phyloP scores from a whole-genome alignment of 139 green algal genomes.

The Coccomyxa sp. region DNA sequence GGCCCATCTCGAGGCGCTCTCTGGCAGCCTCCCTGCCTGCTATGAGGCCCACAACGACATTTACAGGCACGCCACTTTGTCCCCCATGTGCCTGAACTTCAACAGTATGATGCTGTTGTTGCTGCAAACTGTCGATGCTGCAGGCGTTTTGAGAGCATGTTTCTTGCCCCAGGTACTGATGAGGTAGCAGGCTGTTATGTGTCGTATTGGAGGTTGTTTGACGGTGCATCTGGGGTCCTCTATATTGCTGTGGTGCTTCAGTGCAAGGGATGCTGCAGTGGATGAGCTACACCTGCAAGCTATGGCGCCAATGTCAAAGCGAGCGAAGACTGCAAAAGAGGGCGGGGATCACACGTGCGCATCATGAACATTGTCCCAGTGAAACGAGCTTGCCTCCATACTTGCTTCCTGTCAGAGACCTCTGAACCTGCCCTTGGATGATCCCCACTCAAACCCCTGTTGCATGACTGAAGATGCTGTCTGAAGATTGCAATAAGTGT shows the following conservation, averaged over 20 bases:
- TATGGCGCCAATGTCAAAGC: constrained; percentile 17
- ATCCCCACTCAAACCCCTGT: too few relatives aligned
- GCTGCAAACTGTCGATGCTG: too few relatives aligned
- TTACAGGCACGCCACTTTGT: constrained; percentile 26
- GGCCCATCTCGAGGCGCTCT: constrained; percentile 59
- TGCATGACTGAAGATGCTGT: too few relatives aligned
- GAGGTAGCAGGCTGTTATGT: neutral
- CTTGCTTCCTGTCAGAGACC: too few relatives aligned
- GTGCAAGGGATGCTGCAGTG: constrained; percentile 12
- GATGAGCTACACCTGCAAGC: constrained; percentile 31
- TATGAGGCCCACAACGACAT: constrained; percentile 16
- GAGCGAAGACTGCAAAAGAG: constrained; percentile 15
- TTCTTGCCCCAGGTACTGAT: too few relatives aligned
- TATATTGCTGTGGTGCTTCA: neutral
- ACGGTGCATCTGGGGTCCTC: too few relatives aligned
- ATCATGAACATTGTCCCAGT: too few relatives aligned
- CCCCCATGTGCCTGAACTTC: neutral
- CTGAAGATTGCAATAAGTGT: too few relatives aligned
- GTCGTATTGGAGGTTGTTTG: neutral
- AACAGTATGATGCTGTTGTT: too few relatives aligned
- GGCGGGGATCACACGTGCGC: neutral
- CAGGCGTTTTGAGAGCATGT: too few relatives aligned
- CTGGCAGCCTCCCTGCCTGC: constrained; percentile 29
- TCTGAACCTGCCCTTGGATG: too few relatives aligned
- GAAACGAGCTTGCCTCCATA: too few relatives aligned